A percentile compares a stretch with the other conserved stretches of the same genome.
Conservation (phyloP, 2,329 filamentous ascomycete species). For the Fusarium odoratissimum region DNA sequence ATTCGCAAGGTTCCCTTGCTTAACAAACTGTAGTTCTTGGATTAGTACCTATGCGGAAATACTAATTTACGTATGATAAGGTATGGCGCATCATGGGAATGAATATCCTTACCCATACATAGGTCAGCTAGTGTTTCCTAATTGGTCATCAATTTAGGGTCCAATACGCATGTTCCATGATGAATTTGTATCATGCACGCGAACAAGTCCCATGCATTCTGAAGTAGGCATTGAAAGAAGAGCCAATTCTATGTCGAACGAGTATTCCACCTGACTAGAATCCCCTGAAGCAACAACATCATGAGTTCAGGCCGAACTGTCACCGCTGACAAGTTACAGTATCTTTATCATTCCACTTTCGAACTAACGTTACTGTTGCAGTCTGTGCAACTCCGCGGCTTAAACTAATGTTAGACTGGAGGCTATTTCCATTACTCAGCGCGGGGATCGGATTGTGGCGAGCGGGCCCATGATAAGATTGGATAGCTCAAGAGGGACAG, state of each 20-base stretch:
- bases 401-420: background rate
- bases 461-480: constrained; percentile 35
- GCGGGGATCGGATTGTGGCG: constrained; percentile 30
- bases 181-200: background rate
- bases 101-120: background rate
- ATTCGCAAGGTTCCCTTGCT: background rate
- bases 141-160: background rate
- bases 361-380: constrained; percentile 3
- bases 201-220: background rate
- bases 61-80: background rate
- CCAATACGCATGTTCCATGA: background rate
- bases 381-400: constrained; percentile 27
- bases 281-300: background rate
- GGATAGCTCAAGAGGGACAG: background rate
- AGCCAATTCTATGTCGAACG: background rate
- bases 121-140: background rate
- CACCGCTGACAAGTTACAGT: background rate
- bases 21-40: background rate
- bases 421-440: constrained; percentile 33
- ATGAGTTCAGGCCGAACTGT: background rate
- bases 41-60: background rate
- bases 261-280: background rate
- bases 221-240: background rate
- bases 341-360: constrained; percentile 6
- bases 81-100: background rate